Percentiles rank a stretch among this genome's conserved stretches.
phyloP scores from a whole-genome alignment of 345 rosid genomes.

The Excoecaria cochinchinensis region DNA sequence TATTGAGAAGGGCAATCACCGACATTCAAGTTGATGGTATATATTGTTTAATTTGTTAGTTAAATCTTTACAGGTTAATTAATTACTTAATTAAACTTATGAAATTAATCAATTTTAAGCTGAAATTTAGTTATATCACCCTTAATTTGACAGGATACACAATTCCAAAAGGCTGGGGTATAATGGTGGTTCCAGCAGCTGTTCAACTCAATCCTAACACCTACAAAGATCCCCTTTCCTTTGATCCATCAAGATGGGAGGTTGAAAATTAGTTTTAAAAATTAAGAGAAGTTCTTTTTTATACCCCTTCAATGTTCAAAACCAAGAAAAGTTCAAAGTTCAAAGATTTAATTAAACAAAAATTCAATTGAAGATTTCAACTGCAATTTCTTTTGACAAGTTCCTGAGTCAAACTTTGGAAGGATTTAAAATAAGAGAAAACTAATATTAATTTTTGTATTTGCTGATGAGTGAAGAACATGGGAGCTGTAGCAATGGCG shows the following conservation, averaged over 20 bases:
- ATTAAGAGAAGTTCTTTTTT: too few relatives aligned
- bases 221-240: slow-evolving; percentile 26
- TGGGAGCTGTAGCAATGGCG: slow-evolving; percentile 8
- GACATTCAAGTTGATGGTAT: slow-evolving; percentile 25
- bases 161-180: slow-evolving; percentile 33
- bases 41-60: too few relatives aligned
- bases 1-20: slow-evolving; percentile 17
- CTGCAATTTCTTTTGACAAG: too few relatives aligned
- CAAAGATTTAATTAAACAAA: too few relatives aligned
- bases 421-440: too few relatives aligned
- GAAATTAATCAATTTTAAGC: not conserved
- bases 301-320: too few relatives aligned
- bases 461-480: not conserved
- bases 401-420: too few relatives aligned
- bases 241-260: slow-evolving; percentile 35
- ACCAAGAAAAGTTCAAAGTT: too few relatives aligned
- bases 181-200: slow-evolving; percentile 23
- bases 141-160: slow-evolving; percentile 15
- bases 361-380: too few relatives aligned
- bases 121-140: not conserved
- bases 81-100: not conserved
- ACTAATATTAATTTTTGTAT: not conserved
- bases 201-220: slow-evolving; percentile 25
- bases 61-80: too few relatives aligned
- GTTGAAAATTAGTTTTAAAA: slow-evolving; percentile 8